These are phyloP conservation scores for Talaromyces islandicus DNA, from an alignment of 2,329 filamentous ascomycete species.

Conservation along the genomic window DNA sequence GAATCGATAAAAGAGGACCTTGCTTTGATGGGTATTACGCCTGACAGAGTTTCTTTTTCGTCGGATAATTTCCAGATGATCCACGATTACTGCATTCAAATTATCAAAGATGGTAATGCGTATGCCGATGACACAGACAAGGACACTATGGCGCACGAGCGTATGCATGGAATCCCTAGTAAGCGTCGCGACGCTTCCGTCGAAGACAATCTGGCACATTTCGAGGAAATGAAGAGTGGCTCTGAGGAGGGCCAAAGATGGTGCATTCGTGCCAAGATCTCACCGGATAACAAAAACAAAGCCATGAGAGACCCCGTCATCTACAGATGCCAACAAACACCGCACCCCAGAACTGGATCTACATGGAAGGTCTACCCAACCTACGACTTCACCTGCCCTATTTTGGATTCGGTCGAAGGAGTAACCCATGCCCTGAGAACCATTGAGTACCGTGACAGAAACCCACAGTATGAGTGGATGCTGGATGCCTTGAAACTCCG, in stretches of 20 bases:
- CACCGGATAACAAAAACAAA: slow-evolving; percentile 86
- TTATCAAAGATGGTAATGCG: slow-evolving; percentile 81
- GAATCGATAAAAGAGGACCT: slow-evolving; percentile 91
- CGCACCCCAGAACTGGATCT: slow-evolving; percentile 58
- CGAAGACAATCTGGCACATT: slow-evolving; percentile 79
- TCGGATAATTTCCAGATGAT: slow-evolving; percentile 94
- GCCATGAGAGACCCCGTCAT: slow-evolving; percentile 95
- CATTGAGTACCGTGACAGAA: slow-evolving; percentile 53
- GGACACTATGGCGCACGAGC: slow-evolving; percentile 78
- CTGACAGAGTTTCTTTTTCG: slow-evolving; percentile 80
- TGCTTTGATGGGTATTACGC: slow-evolving; percentile 82
- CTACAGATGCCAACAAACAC: slow-evolving; percentile 77
- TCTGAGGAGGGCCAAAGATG: slow-evolving; percentile 72
- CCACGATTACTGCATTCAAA: slow-evolving; percentile 74
- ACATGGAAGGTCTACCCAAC: slow-evolving; percentile 64
- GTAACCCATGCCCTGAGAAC: slow-evolving; percentile 61
- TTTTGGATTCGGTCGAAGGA: slow-evolving; percentile 58
- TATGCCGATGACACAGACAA: slow-evolving; percentile 94
- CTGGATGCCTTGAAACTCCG: slow-evolving; percentile 42
- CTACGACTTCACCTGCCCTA: slow-evolving; percentile 61
- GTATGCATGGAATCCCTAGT: slow-evolving; percentile 77
- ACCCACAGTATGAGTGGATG: slow-evolving; percentile 49
- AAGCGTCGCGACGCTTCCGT: slow-evolving; percentile 69
- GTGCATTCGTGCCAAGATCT: slow-evolving; percentile 94
- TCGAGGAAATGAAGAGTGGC: slow-evolving; percentile 89